Evolutionary conservation across 2,329 filamentous ascomycete species (phyloP), one percentile per base, ranked within the genome.

Genomic region (Cytospora piceicola): DNA sequence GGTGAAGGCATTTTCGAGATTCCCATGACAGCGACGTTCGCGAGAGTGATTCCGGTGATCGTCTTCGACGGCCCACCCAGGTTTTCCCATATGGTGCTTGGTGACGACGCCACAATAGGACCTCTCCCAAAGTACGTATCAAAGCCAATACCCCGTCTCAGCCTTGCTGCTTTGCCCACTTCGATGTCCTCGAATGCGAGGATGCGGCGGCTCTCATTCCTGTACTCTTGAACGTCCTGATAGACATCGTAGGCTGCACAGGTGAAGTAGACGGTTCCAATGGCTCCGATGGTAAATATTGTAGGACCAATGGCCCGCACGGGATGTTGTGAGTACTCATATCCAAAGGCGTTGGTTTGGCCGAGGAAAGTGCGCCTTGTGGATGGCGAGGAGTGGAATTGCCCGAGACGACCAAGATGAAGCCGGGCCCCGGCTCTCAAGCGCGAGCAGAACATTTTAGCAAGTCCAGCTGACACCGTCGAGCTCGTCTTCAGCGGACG

Each of bases 231-330:
- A 36, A 56, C 55, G 14, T 68, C 64, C 55, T 63, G 60, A 39
- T 61, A 46, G 30, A 59, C 60, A 29, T 58, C 65, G 27, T 27
- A 60, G 32, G 51, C 61, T 20, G 62, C 55, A 42, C 64, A 58
- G 27, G 62, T 51, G 63, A 69, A 54, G 61, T 66, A 58, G 36
- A 46, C 68, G 65, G 55, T 64, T 51, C 66, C 53, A 22, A 71
- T 69, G 7, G 70, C 68, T 1, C 60, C 59, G 3, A 62, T 60
- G n/a, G 70, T 68, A 70, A 71, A 73, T 3, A 71, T 42, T 8
- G 67, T 52, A 0, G 72, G 69, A 2, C 71, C 54, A 11, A 72
- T 30, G 15, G 71, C 29, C 32, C 68, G 67, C 9, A 73, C 68
- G 4, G 67, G 71, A 34, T 62, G 42, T 39, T 62, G 36, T 32